Evolutionary conservation across 2,329 filamentous ascomycete genomes (phyloP).

Genomic region (Pseudocercospora musae): DNA sequence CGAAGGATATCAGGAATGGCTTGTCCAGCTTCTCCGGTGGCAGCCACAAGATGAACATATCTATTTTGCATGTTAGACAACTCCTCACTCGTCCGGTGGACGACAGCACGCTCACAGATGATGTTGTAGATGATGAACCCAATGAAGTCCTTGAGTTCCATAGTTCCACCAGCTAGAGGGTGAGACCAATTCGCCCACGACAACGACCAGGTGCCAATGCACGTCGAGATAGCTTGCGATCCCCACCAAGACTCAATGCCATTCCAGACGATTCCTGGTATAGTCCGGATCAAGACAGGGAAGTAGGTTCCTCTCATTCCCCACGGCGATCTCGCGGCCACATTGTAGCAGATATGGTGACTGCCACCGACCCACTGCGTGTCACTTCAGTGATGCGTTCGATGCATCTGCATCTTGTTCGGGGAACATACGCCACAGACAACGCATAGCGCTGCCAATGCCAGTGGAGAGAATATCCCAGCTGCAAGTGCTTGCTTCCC

Average conservation of each 20-base stretch:
- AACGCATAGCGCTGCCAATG: conserved; percentile 15
- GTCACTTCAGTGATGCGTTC: background rate
- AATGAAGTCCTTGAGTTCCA: conserved; percentile 19
- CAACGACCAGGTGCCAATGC: conserved; percentile 16
- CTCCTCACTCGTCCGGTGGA: background rate
- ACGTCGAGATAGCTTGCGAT: conserved; percentile 14
- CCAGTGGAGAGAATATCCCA: conserved; percentile 19
- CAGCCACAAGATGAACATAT: conserved; percentile 13
- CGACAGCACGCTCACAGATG: conserved; percentile 1
- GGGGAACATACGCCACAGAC: conserved; percentile 10
- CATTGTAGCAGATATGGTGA: conserved; percentile 16
- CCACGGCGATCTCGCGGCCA: conserved; percentile 11
- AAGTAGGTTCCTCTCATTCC: conserved; percentile 16
- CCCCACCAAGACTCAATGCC: conserved; percentile 19
- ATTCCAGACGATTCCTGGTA: conserved; percentile 18
- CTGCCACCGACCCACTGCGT: conserved; percentile 12
- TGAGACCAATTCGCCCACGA: conserved; percentile 16
- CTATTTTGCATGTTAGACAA: background rate
- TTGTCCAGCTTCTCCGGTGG: conserved; percentile 15
- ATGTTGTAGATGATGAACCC: conserved; percentile 19
- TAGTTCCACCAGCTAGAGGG: conserved; percentile 12
- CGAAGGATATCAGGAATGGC: conserved; percentile 15
- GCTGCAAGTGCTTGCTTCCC: conserved; percentile 19
- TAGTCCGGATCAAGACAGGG: conserved; percentile 13
- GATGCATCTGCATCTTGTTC: background rate